Evolutionary conservation across 148 eudicot genomes (phyloP), one percentile per base, ranked within the genome.

Genomic region (Dianthus caryophyllus): DNA sequence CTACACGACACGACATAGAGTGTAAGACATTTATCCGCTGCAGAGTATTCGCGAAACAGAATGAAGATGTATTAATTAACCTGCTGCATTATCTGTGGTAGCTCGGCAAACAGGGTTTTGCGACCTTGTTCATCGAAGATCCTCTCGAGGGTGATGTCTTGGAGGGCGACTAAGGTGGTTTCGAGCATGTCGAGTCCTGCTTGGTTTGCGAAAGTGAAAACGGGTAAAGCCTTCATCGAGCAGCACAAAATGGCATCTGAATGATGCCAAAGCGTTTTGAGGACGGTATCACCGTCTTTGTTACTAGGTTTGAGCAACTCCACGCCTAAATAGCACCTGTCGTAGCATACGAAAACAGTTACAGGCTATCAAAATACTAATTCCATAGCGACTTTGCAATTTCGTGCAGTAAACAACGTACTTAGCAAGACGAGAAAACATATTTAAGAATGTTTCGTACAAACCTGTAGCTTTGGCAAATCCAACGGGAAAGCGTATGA

Each of bases 11-110:
- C 60, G 53, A 68, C n/a, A n/a, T n/a, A n/a, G 11, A 30, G 29
- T 1, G 9, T 33, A 39, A 18, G 22, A 25, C 4, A 55, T 47
- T 53, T 9, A 24, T 21, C 24, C 7, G 14, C 39, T 38, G 27
- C 18, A 18, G 24, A 24, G 38, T 47, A 25, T 29, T 29, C 38
- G 14, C 43, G 43, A 31, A 25, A 20, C 6, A 22, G 1, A 41
- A 2, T 16, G 18, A 27, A 59, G 9, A 47, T 41, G 12, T 13
- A 2, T 46, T n/a, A n/a, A 36, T 53, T 53, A 11, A 88, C 90
- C 91, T 88, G 96, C 54, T 88, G 96, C 87, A 82, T 84, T 61
- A 88, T 84, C 77, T 88, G 88, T 16, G 96, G 91, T 20, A 88
- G 77, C 78, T 88, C 88, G 0, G 76, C 49, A 66, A 66, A 86